phyloP scores from a whole-genome alignment of 176 grass and related monocot species.

The Phoenix dactylifera region DNA sequence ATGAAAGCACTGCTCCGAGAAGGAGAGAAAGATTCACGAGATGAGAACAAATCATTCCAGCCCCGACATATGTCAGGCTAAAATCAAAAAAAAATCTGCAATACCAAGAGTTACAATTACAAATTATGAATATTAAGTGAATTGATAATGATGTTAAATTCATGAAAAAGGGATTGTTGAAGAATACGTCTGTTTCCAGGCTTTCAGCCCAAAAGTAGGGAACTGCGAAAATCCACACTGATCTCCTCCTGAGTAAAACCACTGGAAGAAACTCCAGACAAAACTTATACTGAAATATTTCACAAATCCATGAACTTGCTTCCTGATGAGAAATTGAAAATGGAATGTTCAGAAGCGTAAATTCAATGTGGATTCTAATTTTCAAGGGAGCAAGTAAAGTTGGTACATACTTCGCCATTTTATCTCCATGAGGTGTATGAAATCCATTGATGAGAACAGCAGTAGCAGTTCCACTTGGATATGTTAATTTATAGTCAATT shows the following conservation, averaged over 20 bases:
- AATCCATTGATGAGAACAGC: constrained; percentile 97
- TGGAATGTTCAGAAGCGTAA: not conserved
- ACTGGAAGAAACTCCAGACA: constrained; percentile 93
- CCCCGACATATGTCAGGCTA: constrained; percentile 92
- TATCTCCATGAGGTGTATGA: constrained; percentile 85
- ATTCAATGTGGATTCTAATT: not conserved
- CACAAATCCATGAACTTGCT: constrained; percentile 65
- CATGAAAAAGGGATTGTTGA: constrained; percentile 5
- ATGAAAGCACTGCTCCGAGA: constrained; percentile 73
- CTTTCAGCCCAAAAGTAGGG: constrained; percentile 81
- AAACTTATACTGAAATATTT: constrained; percentile 82
- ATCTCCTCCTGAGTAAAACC: constrained; percentile 91
- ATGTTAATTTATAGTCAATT: constrained; percentile 83
- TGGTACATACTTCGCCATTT: constrained; percentile 53
- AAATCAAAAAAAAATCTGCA: constrained; percentile 94
- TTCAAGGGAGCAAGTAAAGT: constrained; percentile 12
- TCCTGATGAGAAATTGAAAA: constrained; percentile 32
- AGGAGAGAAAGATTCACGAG: constrained; percentile 87
- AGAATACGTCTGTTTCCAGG: constrained; percentile 86
- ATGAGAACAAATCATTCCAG: constrained; percentile 97
- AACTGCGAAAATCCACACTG: constrained; percentile 87
- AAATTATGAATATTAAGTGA: not conserved
- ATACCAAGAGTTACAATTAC: constrained; percentile 18
- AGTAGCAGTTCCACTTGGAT: constrained; percentile 93
- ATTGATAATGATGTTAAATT: not conserved